Percentiles rank a stretch among this genome's conserved stretches.
Conservation (phyloP, 495 filamentous ascomycete genomes). For the Pyronema omphalodes region DNA sequence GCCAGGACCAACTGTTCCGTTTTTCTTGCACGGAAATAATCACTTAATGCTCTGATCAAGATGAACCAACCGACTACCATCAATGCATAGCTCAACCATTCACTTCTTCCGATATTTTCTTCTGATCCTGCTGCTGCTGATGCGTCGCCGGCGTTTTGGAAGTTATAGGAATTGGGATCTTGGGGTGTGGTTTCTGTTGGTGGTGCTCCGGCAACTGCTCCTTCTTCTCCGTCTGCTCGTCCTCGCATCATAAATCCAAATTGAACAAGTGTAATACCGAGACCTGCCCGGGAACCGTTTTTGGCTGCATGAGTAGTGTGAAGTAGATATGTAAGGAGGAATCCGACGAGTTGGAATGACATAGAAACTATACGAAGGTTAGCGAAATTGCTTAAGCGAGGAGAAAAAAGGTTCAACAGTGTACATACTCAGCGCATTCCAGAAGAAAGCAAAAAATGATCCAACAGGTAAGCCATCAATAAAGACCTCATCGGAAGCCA, state of each 20-base stretch:
- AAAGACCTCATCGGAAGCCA: conserved; percentile 79
- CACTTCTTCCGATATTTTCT: conserved; percentile 41
- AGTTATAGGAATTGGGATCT: conserved; percentile 80
- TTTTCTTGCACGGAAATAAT: conserved; percentile 67
- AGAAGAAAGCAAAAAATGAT: conserved; percentile 85
- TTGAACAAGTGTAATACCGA: conserved; percentile 91
- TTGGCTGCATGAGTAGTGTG: conserved; percentile 97
- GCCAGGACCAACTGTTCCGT: conserved; percentile 87
- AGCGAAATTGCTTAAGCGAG: conserved; percentile 42
- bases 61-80: conserved; percentile 99
- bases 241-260: conserved; percentile 77
- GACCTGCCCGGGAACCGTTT: conserved; percentile 82
- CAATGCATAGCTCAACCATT: conserved; percentile 80
- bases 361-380: conserved; percentile 52
- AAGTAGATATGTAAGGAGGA: conserved; percentile 91
- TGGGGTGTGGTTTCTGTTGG: conserved; percentile 43
- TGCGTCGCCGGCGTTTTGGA: conserved; percentile 50
- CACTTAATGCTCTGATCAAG: conserved; percentile 70
- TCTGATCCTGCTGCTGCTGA: conserved; percentile 24
- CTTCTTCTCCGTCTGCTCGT: conserved; percentile 24
- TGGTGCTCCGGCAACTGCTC: conserved; percentile 28
- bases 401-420: conserved; percentile 38
- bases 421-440: conserved; percentile 80
- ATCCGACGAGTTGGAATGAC: conserved; percentile 94
- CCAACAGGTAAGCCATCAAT: conserved; percentile 92